Percentiles rank a stretch among this genome's conserved stretches.
These are phyloP conservation scores for Straminergon stramineum DNA, from an alignment of 225 moss, liverwort and hornwort species.

Conservation along the genomic window DNA sequence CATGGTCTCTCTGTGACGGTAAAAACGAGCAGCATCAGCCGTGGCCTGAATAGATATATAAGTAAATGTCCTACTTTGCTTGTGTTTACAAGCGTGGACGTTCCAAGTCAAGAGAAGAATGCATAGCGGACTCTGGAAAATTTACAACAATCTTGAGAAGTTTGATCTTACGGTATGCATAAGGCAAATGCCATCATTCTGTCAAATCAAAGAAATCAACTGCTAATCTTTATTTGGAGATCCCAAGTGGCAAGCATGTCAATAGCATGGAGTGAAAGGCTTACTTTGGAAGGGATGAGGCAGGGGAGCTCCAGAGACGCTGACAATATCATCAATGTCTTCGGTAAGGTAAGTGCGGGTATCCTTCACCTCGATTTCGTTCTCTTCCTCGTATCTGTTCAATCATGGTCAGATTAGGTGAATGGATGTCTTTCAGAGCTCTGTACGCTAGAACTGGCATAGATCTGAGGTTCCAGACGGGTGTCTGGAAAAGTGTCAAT, in stretches of 20 bases:
- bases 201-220: background rate
- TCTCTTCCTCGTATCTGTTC: constrained; percentile 80
- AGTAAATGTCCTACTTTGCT: background rate
- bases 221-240: background rate
- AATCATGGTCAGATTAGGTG: background rate
- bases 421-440: background rate
- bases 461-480: background rate
- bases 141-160: background rate
- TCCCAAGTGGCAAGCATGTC: background rate
- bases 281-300: constrained; percentile 72
- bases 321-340: constrained; percentile 57
- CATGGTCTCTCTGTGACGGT: constrained; percentile 60
- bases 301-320: constrained; percentile 29
- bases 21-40: background rate
- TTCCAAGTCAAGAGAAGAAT: background rate
- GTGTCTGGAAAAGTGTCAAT: background rate
- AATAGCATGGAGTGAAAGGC: background rate
- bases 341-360: constrained; percentile 67
- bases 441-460: background rate
- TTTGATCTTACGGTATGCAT: background rate
- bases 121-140: background rate
- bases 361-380: constrained; percentile 69
- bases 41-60: background rate
- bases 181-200: background rate
- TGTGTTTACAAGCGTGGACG: background rate